A percentile compares a stretch with the other conserved stretches of the same genome.
phyloP scores from a whole-genome alignment of 2,329 filamentous ascomycete genomes.

The Apiospora rasikravindrae region DNA sequence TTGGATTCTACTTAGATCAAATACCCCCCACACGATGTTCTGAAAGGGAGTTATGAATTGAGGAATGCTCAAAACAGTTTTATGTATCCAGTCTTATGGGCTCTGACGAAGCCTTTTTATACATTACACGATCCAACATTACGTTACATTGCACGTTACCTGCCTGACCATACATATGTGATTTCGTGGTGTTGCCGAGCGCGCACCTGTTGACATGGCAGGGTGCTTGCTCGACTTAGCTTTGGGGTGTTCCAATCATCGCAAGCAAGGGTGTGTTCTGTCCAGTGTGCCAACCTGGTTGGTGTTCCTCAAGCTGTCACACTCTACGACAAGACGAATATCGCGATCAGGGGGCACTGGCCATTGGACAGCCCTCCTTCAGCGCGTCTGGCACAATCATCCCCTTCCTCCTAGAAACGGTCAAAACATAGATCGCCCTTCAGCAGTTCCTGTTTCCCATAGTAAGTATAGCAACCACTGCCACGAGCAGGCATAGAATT shows the following conservation, averaged over 20 bases:
- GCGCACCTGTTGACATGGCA: background rate
- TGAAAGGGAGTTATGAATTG: conserved; percentile 15
- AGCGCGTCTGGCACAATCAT: too few relatives aligned
- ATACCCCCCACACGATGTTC: conserved; percentile 16
- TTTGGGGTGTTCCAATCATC: background rate
- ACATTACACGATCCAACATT: background rate
- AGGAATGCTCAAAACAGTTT: background rate
- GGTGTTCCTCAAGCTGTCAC: too few relatives aligned
- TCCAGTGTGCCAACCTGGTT: background rate
- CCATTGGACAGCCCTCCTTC: too few relatives aligned
- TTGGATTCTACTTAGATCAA: conserved; percentile 11
- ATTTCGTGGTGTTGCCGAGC: background rate
- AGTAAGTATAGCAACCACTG: too few relatives aligned
- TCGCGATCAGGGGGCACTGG: too few relatives aligned
- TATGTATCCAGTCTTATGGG: background rate
- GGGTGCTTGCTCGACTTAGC: background rate
- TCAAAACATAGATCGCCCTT: too few relatives aligned
- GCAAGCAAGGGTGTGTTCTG: background rate
- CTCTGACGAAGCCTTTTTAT: background rate
- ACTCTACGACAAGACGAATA: too few relatives aligned
- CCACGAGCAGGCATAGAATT: too few relatives aligned
- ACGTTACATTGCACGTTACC: background rate
- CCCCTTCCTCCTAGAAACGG: too few relatives aligned
- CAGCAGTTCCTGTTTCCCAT: too few relatives aligned
- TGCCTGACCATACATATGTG: background rate